Evolutionary conservation across 345 rosid genomes (phyloP), one percentile per base, ranked within the genome.

Genomic region (Citrus reticulata): DNA sequence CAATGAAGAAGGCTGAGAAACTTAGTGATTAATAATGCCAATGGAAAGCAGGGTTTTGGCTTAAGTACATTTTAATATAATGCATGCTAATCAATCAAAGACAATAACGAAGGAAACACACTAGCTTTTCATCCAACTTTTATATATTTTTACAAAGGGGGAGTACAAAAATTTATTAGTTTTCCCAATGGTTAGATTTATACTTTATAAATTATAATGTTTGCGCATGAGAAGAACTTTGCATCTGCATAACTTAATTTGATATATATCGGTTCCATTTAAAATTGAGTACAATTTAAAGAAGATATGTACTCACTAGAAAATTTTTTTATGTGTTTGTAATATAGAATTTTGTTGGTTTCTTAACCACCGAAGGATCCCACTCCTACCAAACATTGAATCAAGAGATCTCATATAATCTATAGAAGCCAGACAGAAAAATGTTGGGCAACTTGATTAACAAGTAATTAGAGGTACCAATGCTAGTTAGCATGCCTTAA

Each of bases 351-450:
- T 35, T 74, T 25, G 77, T 42, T 62, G 68, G 58, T 62, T 74
- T 62, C 42, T 39, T 29, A 74, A 62, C 77, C 69, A 61, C 77
- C 63, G 0, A 32, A 75, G 69, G 70, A 61, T 63, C 78, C 78
- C 78, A 75, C 77, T 19, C 61, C 61, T 64, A 75, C 78, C 78
- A 42, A 75, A 75, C 70, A 46, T 75, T 46, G 40, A 62, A 42
- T 75, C 60, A 22, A 75, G 25, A 42, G 60, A 63, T 75, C 46
- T 27, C 60, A 75, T 22, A 46, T 63, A 39, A 74, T 25, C 14
- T 74, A 22, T 74, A 64, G 25, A 75, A 75, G 78, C 27, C 29
- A 62, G 59, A 46, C 60, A 75, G 20, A 2, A 24, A 39, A 58
- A 34, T 16, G 19, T 4, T 0, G 27, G 70, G 67, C 70, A 42